Evolutionary conservation across 2,329 filamentous ascomycete species (phyloP), one percentile per base, ranked within the genome.

Genomic region (Dothidotthia symphoricarpi): DNA sequence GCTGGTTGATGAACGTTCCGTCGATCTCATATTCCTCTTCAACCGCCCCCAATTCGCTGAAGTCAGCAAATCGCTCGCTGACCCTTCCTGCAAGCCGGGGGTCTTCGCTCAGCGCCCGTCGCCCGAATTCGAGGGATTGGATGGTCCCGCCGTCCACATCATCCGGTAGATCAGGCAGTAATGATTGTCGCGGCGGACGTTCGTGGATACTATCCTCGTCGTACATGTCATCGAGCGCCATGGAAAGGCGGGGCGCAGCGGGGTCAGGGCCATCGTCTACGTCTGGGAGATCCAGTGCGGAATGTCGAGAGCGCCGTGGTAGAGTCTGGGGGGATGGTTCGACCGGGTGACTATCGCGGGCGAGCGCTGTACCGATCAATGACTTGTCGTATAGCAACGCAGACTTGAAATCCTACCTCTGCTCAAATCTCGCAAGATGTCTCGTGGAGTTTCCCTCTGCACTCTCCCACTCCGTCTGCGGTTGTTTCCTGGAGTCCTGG

Each of bases 401-500:
- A 22, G 19, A 22, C 5, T 22, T 9, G 5, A 2, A n/a, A 19
- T 33, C 57, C 26, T 65, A 74, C 75, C 67, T 69, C 67, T 75
- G 35, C 76, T 76, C 7, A 80, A 57, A 36, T 75, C 73, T 31
- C 71, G 67, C 35, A 80, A 55, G 16, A 76, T 70, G 51, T 78
- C 75, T 47, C 78, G 72, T 4, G 76, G 76, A 6, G 77, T 79
- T 54, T 79, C 76, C 27, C 75, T 63, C 51, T 75, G 71, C 37
- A 73, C 47, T 24, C 74, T 64, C 16, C 70, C 71, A 43, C 75
- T 78, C 43, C 64, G 56, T 43, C 72, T 68, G 37, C 75, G 61
- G 30, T 72, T 68, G 49, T 75, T 68, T 10, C 73, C 69, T 14
- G 75, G 74, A 2, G 75, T 77, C 45, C 71, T 71, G 4, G 70